phyloP scores from a whole-genome alignment of 2,329 filamentous ascomycete species.

The Teratosphaeriaceae sp. region DNA sequence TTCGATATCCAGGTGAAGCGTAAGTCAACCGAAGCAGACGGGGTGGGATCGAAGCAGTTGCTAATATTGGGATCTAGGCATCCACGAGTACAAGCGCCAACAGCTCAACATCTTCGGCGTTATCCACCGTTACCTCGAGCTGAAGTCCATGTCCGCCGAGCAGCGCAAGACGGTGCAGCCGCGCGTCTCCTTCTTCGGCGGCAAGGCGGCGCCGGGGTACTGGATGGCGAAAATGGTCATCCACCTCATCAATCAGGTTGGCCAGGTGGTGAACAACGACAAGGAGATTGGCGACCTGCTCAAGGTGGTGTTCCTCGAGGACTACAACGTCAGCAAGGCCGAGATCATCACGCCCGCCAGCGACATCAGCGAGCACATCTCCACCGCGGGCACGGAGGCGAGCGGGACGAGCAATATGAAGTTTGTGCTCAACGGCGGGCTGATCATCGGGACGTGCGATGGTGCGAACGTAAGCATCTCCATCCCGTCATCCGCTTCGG shows the following conservation, averaged over 20 bases:
- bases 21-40: too few species aligned
- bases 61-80: too few species aligned
- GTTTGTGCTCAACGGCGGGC: constrained; percentile 92
- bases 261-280: constrained; percentile 85
- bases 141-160: constrained; percentile 78
- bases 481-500: neutral
- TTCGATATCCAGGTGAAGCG: constrained; percentile 99
- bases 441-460: constrained; percentile 97
- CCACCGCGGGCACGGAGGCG: constrained; percentile 88
- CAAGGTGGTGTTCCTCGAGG: constrained; percentile 95
- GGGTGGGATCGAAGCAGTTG: too few species aligned
- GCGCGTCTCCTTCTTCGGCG: constrained; percentile 92
- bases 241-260: constrained; percentile 90
- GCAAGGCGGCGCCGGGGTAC: constrained; percentile 95
- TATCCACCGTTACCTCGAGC: constrained; percentile 83
- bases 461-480: constrained; percentile 70
- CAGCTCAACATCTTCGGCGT: constrained; percentile 99
- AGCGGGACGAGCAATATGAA: constrained; percentile 98
- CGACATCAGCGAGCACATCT: constrained; percentile 97
- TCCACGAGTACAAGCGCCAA: constrained; percentile 97
- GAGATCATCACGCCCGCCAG: constrained; percentile 94
- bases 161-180: constrained; percentile 81
- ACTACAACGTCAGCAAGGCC: constrained; percentile 99
- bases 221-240: constrained; percentile 99
- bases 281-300: constrained; percentile 85